Evolutionary conservation across 176 grass and related monocot genomes (phyloP).

Genomic region (Melocanna baccifera): DNA sequence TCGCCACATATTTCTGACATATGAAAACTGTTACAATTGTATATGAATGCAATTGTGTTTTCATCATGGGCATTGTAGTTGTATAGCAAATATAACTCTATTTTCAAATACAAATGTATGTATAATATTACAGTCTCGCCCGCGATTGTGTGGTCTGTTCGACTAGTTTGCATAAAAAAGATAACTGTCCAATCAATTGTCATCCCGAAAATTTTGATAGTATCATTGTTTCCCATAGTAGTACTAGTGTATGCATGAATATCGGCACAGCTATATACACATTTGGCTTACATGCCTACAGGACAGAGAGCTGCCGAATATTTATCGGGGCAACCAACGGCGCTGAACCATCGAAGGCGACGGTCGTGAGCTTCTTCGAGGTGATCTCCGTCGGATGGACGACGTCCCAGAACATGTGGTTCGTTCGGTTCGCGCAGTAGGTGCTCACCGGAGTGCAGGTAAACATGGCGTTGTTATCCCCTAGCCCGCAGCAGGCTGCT

Average conservation of each 20-base stretch:
- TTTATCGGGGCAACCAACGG: constrained; percentile 47
- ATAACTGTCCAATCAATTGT: too few relatives aligned
- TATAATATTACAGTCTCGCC: too few relatives aligned
- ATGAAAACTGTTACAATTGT: too few relatives aligned
- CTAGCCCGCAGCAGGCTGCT: constrained; percentile 59
- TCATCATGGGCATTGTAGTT: too few relatives aligned
- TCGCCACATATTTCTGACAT: too few relatives aligned
- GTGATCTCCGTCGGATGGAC: constrained; percentile 60
- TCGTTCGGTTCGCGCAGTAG: constrained; percentile 41
- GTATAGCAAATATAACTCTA: too few relatives aligned
- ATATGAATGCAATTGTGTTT: too few relatives aligned
- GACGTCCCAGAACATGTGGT: constrained; percentile 64
- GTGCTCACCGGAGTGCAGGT: constrained; percentile 29
- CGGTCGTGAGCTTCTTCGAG: constrained; percentile 3
- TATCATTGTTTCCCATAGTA: too few relatives aligned
- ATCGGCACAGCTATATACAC: neutral
- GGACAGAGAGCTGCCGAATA: constrained; percentile 17
- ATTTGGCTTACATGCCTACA: neutral
- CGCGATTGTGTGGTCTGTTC: too few relatives aligned
- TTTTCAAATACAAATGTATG: too few relatives aligned
- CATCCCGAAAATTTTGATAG: too few relatives aligned
- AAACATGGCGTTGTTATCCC: constrained; percentile 41
- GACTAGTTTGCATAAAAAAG: too few relatives aligned
- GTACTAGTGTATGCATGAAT: neutral
- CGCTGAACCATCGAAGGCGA: constrained; percentile 43